Percentiles rank a stretch among this genome's conserved stretches.
These are phyloP conservation scores for Prototheca cutis DNA, from an alignment of 163 green algal species.

Conservation along the genomic window DNA sequence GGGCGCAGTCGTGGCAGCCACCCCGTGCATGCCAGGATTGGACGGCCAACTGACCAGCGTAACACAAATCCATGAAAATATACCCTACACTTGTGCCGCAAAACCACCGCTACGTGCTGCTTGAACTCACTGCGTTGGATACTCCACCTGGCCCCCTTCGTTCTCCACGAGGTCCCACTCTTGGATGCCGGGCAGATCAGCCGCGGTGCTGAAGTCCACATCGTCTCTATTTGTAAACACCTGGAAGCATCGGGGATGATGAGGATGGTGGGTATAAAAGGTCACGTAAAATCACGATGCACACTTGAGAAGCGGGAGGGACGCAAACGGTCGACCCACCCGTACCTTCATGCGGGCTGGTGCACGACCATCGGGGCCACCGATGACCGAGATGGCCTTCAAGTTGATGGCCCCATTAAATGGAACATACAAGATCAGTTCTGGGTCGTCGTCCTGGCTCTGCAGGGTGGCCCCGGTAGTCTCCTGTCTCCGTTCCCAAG, in stretches of 20 bases:
- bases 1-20: too few relatives aligned
- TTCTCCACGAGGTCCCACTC: constrained; percentile 76
- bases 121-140: constrained; percentile 62
- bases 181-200: constrained; percentile 48
- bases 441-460: constrained; percentile 75
- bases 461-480: constrained; percentile 29
- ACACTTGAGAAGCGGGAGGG: background rate
- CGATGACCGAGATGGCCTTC: constrained; percentile 41
- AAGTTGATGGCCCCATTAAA: constrained; percentile 45
- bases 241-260: constrained; percentile 28
- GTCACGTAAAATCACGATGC: too few relatives aligned
- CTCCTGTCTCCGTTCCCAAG: constrained; percentile 59
- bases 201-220: constrained; percentile 66
- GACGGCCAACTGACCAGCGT: background rate
- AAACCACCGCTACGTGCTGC: background rate
- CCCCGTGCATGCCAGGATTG: too few relatives aligned
- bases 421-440: constrained; percentile 83
- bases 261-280: background rate
- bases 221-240: constrained; percentile 75
- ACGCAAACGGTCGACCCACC: background rate
- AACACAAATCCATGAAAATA: background rate
- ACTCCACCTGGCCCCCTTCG: constrained; percentile 62
- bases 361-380: constrained; percentile 6
- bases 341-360: constrained; percentile 15
- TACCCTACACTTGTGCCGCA: background rate